A percentile compares a stretch with the other conserved stretches of the same genome.
phyloP scores from a whole-genome alignment of 345 rosid genomes.

The Corchorus capsularis region DNA sequence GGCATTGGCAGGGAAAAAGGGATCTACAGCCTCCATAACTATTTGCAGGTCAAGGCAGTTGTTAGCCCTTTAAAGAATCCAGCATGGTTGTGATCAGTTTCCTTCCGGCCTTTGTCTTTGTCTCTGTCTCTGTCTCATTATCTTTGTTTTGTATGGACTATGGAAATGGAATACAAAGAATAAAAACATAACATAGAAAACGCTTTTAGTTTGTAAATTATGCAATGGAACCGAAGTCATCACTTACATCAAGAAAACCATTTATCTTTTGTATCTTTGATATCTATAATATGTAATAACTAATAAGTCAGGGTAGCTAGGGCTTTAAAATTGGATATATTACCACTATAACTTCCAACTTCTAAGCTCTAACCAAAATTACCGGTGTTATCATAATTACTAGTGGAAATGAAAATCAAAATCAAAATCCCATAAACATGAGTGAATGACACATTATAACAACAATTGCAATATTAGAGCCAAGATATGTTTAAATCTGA shows the following conservation, averaged over 20 bases:
- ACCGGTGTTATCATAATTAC: too few species aligned
- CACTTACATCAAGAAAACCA: neutral
- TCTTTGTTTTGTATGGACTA: neutral
- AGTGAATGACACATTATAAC: too few species aligned
- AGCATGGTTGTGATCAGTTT: slow-evolving; percentile 55
- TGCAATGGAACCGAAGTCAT: neutral
- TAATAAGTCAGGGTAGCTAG: too few species aligned
- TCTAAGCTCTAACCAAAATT: too few species aligned
- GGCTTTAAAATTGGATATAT: too few species aligned
- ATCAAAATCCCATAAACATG: too few species aligned
- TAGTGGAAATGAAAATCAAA: too few species aligned
- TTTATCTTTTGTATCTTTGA: neutral
- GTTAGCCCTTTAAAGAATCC: slow-evolving; percentile 79
- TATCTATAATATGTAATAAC: too few species aligned
- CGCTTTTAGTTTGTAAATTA: neutral
- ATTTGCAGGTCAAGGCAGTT: slow-evolving; percentile 94
- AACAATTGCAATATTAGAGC: too few species aligned
- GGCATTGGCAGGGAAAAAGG: slow-evolving; percentile 96
- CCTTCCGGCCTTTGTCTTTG: neutral
- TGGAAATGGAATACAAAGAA: neutral
- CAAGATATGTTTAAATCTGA: too few species aligned
- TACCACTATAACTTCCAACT: too few species aligned
- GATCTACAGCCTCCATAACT: slow-evolving; percentile 76
- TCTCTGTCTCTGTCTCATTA: neutral
- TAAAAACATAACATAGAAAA: neutral